Evolutionary conservation across 176 grass and related monocot genomes (phyloP), one percentile per base, ranked within the genome.

Genomic region (Phoenix roebelenii): DNA sequence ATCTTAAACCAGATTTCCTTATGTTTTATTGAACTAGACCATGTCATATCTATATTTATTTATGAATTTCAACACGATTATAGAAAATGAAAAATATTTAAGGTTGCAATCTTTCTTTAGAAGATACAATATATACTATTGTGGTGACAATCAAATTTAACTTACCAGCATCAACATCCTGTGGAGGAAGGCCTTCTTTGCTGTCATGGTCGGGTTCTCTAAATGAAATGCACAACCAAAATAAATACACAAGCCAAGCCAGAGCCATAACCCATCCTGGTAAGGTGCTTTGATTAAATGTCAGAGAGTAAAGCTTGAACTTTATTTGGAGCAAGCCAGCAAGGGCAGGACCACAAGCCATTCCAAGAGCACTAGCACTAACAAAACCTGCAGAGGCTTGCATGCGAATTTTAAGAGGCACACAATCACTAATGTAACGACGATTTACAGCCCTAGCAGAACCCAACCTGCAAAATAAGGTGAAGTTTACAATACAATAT

Each of bases 351-450:
- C 84, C 93, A 61, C 87, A 97, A 22, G 93, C 81, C 93, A 91
- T 97, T 66, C 93, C 93, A 29, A 97, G 93, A 60, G 87, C 93
- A 17, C 93, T 91, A 51, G 87, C 93, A 76, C 87, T 92, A 50
- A 97, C 93, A 57, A 97, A 97, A 22, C 84, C 87, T 56, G 93
- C 87, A 35, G 93, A 97, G 49, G 93, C 87, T 73, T 91, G 75
- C 59, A 97, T 49, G 57, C 93, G 79, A 32, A 54, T 85, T 83
- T 91, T 88, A 59, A 88, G 84, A 72, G 93, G 93, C 9, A 92
- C 87, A 5, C 93, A 88, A 24, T 98, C 87, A 17, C 87, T 91
- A 61, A 98, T 98, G 80, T 98, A 92, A 60, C 93, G 79, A n/a
- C 84, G 87, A 49, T 88, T 98, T 53, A 98, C 87, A 16, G 87